These are phyloP conservation scores for Colletotrichum trifolii DNA, from an alignment of 2,329 filamentous ascomycete genomes.

Conservation along the genomic window DNA sequence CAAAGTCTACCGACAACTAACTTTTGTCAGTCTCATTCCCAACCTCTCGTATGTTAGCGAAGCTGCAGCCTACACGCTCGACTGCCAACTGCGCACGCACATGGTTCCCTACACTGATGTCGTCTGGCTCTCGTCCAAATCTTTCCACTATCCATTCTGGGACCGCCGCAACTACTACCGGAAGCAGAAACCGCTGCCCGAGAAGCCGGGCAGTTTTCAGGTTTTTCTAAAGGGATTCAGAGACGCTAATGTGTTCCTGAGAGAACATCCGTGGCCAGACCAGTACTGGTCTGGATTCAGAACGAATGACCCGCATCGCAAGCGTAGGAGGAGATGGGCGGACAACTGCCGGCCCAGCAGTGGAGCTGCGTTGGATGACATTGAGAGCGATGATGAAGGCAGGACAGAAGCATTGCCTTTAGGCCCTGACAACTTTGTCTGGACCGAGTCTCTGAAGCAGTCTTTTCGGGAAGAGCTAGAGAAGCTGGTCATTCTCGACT, in stretches of 20 bases:
- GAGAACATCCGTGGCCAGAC: conserved; percentile 97
- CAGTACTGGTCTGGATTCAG: conserved; percentile 80
- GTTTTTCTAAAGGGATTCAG: conserved; percentile 98
- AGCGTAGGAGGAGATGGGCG: conserved; percentile 67
- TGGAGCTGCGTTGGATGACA: conserved; percentile 46
- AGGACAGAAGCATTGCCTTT: conserved; percentile 50
- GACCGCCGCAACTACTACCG: conserved; percentile 88
- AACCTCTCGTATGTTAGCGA: conserved; percentile 98
- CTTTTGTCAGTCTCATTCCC: conserved; percentile 77
- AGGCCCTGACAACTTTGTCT: conserved; percentile 73
- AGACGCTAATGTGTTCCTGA: conserved; percentile 93
- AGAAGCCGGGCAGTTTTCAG: conserved; percentile 96
- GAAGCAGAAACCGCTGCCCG: conserved; percentile 85
- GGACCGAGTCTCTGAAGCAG: conserved; percentile 90
- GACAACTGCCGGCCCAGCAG: conserved; percentile 37
- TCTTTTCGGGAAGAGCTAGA: conserved; percentile 95
- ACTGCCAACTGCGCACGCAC: conserved; percentile 88
- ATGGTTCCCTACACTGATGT: conserved; percentile 97
- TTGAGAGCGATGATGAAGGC: conserved; percentile 64
- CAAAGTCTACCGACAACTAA: conserved; percentile 8
- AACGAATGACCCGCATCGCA: conserved; percentile 72
- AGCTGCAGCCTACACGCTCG: conserved; percentile 94
- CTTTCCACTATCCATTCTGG: conserved; percentile 99
- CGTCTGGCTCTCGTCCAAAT: conserved; percentile 92
- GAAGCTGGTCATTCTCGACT: conserved; percentile 96